These are phyloP conservation scores for Clavispora asparagi DNA, from an alignment of 805 yeast species.

Conservation along the genomic window DNA sequence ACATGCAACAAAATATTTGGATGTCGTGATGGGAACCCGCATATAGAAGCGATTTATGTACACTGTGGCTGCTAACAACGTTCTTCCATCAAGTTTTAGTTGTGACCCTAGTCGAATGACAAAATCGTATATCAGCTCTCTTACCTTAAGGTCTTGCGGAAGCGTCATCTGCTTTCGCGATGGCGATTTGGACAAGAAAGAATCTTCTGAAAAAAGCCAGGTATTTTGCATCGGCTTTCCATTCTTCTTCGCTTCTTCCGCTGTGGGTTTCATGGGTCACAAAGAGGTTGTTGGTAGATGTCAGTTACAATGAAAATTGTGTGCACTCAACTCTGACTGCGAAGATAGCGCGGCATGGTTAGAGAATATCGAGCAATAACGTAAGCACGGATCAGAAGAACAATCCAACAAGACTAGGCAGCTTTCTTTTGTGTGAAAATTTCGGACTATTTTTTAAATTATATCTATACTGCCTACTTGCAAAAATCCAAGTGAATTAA, in stretches of 20 bases:
- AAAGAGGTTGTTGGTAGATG: background rate
- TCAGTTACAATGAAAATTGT: background rate
- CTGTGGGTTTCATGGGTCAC: background rate
- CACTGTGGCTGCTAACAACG: slow-evolving; percentile 39
- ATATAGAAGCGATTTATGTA: slow-evolving; percentile 36
- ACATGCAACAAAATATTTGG: slow-evolving; percentile 40
- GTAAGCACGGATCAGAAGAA: too few relatives aligned
- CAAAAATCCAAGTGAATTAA: too few relatives aligned
- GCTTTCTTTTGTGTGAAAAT: too few relatives aligned
- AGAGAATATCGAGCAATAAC: too few relatives aligned
- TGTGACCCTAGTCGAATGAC: slow-evolving; percentile 30
- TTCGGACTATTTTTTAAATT: too few relatives aligned
- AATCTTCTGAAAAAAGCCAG: slow-evolving; percentile 36
- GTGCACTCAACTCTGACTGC: background rate
- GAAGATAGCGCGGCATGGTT: background rate
- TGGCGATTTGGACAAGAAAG: slow-evolving; percentile 27
- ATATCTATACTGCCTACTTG: too few relatives aligned
- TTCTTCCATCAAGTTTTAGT: slow-evolving; percentile 35
- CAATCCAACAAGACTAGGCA: too few relatives aligned
- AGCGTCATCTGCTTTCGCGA: slow-evolving; percentile 30
- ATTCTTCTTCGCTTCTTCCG: background rate
- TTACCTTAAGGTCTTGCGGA: slow-evolving; percentile 32
- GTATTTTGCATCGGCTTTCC: slow-evolving; percentile 15
- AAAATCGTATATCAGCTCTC: slow-evolving; percentile 37
- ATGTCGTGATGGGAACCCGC: slow-evolving; percentile 38